Base-by-base conservation (phyloP, 257 asterid species). In the Salvia splendens region DNA sequence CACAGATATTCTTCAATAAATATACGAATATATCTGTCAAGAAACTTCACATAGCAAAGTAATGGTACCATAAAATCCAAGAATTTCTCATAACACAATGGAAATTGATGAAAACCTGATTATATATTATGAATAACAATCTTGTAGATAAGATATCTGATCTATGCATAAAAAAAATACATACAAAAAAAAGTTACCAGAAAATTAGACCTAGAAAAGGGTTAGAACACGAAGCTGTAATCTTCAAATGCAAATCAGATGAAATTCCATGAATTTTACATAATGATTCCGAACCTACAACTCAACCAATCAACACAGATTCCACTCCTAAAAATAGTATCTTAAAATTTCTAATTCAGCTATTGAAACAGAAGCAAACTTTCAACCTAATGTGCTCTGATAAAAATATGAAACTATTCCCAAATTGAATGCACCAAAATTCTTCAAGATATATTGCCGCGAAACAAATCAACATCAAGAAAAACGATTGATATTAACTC, bases 331-430 rank as follows among this genome's bases (percentile, higher is more conserved):
- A n/a, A 52, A 5, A 33, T 33, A 68, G 57, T 55, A 35, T 63
- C 49, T 36, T 47, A 7, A 71, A 20, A 45, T 58, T 64, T 38
- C 49, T 6, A 65, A 65, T 12, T 12, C 15, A 55, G 68, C 36
- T 52, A 65, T 40, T 8, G 24, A 28, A 65, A 56, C 14, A 56
- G 20, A 33, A 70, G 14, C 35, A 43, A 70, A 70, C 30, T 51
- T 55, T 49, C 53, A 64, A 70, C 75, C 80, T 62, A 61, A 73
- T 67, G 52, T 48, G 20, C 40, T 49, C 71, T 43, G 24, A 42
- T 30, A 53, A 64, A 62, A 63, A 47, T 32, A 61, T 47, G 46
- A 61, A 61, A 46, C 61, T 47, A 57, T 55, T 72, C 30, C 12
- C 12, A 51, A 50, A 69, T 32, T 68, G 58, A 61, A 74, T 48